Percentiles rank a stretch among this genome's conserved stretches.
These are phyloP conservation scores for Erodium chrysanthum DNA, from an alignment of 441 rosid species.

Conservation along the genomic window DNA sequence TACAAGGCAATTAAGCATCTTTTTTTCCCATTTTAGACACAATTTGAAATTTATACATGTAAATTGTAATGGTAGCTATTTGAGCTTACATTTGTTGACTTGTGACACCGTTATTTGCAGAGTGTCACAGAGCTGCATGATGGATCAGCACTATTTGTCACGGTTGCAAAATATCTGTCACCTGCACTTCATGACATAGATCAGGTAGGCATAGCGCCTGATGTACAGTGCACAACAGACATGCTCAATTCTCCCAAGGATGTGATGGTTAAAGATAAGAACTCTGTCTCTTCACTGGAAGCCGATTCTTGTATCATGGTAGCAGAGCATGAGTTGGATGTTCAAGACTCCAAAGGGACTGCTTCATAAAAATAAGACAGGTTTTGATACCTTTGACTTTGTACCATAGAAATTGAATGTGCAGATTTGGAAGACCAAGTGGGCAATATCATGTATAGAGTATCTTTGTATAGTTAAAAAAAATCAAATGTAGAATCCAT, in stretches of 20 bases:
- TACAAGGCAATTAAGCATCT: background rate
- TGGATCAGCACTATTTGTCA: constrained; percentile 76
- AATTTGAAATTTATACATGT: too few relatives aligned
- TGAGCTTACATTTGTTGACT: background rate
- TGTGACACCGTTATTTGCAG: constrained; percentile 24
- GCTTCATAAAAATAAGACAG: constrained; percentile 42
- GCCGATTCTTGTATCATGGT: constrained; percentile 84
- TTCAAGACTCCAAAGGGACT: constrained; percentile 47
- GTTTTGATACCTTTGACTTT: background rate
- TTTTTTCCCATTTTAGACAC: background rate
- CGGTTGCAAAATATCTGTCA: constrained; percentile 80
- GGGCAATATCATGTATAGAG: background rate
- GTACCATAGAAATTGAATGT: constrained; percentile 4
- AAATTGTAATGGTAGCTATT: background rate
- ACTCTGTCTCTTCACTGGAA: constrained; percentile 49
- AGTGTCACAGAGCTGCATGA: constrained; percentile 76
- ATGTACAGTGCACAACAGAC: constrained; percentile 26
- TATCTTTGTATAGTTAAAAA: background rate
- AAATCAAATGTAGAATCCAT: background rate
- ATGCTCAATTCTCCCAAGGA: constrained; percentile 36
- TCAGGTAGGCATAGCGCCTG: constrained; percentile 37
- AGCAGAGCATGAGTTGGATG: constrained; percentile 72
- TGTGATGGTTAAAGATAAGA: constrained; percentile 29
- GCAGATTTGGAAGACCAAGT: background rate
- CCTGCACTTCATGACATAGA: constrained; percentile 25